Conservation (phyloP, 192 early-diverging fungal species). For the Coemansia sp. region DNA sequence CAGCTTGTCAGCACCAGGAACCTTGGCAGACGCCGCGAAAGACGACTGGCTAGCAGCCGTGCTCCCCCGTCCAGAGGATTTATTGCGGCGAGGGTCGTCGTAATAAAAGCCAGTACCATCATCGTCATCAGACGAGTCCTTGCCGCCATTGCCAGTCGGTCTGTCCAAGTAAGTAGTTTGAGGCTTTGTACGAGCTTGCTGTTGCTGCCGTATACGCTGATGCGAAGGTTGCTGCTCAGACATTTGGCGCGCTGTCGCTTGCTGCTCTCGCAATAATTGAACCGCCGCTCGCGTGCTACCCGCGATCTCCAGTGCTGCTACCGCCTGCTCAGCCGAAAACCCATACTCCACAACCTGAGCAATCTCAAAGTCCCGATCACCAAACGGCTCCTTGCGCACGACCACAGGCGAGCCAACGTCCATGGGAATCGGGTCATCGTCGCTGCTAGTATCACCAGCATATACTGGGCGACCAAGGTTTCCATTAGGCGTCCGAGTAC, state of each 20-base stretch:
- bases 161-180: slow-evolving; percentile 16
- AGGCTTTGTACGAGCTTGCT: not conserved
- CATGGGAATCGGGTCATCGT: slow-evolving; percentile 48
- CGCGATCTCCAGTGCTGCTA: slow-evolving; percentile 69
- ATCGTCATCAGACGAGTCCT: slow-evolving; percentile 31
- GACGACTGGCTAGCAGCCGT: slow-evolving; percentile 9
- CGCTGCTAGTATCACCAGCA: slow-evolving; percentile 16
- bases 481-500: not conserved
- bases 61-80: not conserved
- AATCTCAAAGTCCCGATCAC: slow-evolving; percentile 59
- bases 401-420: slow-evolving; percentile 15
- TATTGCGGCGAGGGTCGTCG: slow-evolving; percentile 17
- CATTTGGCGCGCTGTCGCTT: slow-evolving; percentile 20
- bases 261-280: slow-evolving; percentile 45
- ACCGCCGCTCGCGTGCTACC: slow-evolving; percentile 65
- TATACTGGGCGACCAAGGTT: not conserved
- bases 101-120: slow-evolving; percentile 15
- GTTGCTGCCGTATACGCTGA: slow-evolving; percentile 5
- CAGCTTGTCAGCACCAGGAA: slow-evolving; percentile 33
- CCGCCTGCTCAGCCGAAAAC: slow-evolving; percentile 69
- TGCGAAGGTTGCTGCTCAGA: slow-evolving; percentile 5
- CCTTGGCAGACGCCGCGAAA: slow-evolving; percentile 7
- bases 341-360: slow-evolving; percentile 82
- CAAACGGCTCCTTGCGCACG: slow-evolving; percentile 18
- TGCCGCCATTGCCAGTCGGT: not conserved